Percentiles rank a stretch among this genome's conserved stretches.
Conservation (phyloP, 495 filamentous ascomycete genomes). For the Neurospora cerealis region DNA sequence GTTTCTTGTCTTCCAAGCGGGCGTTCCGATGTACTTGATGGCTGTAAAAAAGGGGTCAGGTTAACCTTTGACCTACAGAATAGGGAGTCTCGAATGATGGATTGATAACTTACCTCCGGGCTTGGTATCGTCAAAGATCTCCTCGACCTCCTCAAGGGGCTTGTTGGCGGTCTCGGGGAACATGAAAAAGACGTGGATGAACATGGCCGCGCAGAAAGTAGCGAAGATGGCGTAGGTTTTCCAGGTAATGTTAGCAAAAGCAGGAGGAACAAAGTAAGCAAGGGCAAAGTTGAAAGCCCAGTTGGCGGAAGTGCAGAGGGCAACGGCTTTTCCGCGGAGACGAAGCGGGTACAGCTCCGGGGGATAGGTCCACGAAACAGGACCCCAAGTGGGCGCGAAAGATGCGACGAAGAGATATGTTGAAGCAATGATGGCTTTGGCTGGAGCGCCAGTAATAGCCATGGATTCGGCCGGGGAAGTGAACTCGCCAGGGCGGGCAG, state of each 20-base stretch:
- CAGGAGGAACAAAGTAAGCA: slow-evolving; percentile 66
- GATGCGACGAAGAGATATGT: slow-evolving; percentile 71
- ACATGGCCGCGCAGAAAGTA: slow-evolving; percentile 63
- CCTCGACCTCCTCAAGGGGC: slow-evolving; percentile 66
- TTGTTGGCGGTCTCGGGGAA: slow-evolving; percentile 81
- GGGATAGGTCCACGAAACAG: slow-evolving; percentile 65
- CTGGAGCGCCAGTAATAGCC: slow-evolving; percentile 45
- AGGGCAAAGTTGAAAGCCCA: slow-evolving; percentile 79
- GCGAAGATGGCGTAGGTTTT: slow-evolving; percentile 66
- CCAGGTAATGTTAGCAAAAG: slow-evolving; percentile 67
- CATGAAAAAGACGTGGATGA: slow-evolving; percentile 66
- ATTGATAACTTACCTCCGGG: slow-evolving; percentile 12
- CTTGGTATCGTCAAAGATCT: slow-evolving; percentile 49
- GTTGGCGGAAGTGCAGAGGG: slow-evolving; percentile 60
- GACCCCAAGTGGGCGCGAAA: slow-evolving; percentile 68
- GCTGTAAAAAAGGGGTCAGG: slow-evolving; percentile 27
- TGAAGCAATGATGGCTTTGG: slow-evolving; percentile 64
- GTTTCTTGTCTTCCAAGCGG: slow-evolving; percentile 58
- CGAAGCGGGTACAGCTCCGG: slow-evolving; percentile 67
- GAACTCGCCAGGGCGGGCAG: slow-evolving; percentile 28
- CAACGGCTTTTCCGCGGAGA: slow-evolving; percentile 63
- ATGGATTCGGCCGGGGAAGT: slow-evolving; percentile 32
- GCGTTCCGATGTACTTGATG: slow-evolving; percentile 52
- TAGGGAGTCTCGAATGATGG: neutral
- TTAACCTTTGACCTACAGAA: neutral